Base-by-base conservation (phyloP, 2,329 filamentous ascomycete species). In the Clonostachys solani region DNA sequence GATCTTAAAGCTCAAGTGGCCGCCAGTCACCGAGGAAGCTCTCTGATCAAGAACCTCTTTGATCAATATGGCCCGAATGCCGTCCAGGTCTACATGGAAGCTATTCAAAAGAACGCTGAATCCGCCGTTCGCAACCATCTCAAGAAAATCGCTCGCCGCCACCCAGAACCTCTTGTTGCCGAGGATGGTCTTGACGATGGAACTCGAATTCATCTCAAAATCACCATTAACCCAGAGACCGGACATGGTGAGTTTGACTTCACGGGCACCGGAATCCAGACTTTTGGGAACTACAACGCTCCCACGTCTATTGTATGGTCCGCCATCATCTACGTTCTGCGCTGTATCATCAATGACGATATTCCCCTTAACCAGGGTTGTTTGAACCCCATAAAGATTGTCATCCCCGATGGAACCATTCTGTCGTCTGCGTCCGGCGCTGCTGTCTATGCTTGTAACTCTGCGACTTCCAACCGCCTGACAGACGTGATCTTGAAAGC, bases 361-460 rank as follows among this genome's bases (percentile, higher is more conserved):
- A 67, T 70, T 5, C 67, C 67, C 1, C 57, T 70, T 1, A 69
- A 69, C 50, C 57, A 70, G 50, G 67, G 67, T 17, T 68, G 66
- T 42, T 55, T 70, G 6, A 46, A 54, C 2, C 65, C 67, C 1
- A 60, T 67, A 13, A 52, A 61, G 19, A 58, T 70, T 34, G 47
- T 49, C 16, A 56, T 66, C 1, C 67, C 67, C 4, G 46, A 49
- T 12, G 57, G 59, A 9, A 58, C 56, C 2, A 52, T 69, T 15
- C 57, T 70, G 2, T 61, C 61, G 17, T 66, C 67, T 3, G 58
- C 56, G 0, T 56, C 65, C 1, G 48, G 52, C 0, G 65, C 60
- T 3, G 66, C 65, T 2, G 59, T 67, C 43, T 63, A 60, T 34
- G 87, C 86, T n/a, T 89, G 89, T 56, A 85, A 89, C 1, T 51